Conservation (phyloP, 139 green algal species). For the Tetradesmus lagerheimii region DNA sequence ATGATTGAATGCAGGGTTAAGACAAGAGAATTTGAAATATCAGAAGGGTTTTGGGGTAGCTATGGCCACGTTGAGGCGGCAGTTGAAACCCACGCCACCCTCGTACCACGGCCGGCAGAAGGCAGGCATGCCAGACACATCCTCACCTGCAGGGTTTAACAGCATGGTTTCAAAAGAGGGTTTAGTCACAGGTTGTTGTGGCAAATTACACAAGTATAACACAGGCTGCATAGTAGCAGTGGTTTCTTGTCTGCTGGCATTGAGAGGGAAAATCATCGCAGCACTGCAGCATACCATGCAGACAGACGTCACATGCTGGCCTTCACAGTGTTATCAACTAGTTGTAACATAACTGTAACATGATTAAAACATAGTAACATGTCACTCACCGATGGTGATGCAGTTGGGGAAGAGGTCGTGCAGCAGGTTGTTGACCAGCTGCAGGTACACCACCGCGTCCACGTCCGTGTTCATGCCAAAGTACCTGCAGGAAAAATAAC, state of each 20-base stretch:
- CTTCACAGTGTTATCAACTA: no score
- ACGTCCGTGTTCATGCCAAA: constrained; percentile 96
- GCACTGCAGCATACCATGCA: no score
- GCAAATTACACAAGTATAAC: no score
- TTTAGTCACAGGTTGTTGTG: no score
- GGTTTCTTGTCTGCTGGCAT: no score
- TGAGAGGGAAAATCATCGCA: no score
- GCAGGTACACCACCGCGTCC: constrained; percentile 94
- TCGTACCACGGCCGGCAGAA: constrained; percentile 91
- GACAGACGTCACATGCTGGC: no score
- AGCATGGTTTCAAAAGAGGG: no score
- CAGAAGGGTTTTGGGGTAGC: background rate
- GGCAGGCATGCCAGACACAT: constrained; percentile 97
- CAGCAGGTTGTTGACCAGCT: constrained; percentile 95
- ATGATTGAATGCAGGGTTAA: background rate
- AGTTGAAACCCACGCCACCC: constrained; percentile 98
- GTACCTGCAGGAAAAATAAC: constrained; percentile 71
- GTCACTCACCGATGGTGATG: constrained; percentile 87
- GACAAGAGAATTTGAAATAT: background rate
- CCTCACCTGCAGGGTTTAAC: constrained; percentile 74
- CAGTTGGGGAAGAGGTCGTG: constrained; percentile 93
- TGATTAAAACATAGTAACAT: no score
- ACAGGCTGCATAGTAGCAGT: no score
- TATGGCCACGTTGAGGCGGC: constrained; percentile 65
- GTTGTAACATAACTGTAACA: no score